Percentiles rank a stretch among this genome's conserved stretches.
Evolutionary conservation across 2,329 filamentous ascomycete genomes (phyloP).

Genomic region (Orbilia javanica): DNA sequence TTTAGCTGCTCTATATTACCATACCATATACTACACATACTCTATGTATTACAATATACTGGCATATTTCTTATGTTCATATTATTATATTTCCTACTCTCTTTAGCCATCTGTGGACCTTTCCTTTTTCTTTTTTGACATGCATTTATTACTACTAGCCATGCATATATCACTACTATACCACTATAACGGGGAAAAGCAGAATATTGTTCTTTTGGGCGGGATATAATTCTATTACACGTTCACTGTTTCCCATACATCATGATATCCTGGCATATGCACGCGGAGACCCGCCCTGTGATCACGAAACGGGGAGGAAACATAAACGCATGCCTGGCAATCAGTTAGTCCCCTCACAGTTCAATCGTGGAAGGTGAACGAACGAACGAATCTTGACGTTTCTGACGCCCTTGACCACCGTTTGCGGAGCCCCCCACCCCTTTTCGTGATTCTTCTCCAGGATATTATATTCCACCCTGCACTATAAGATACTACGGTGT

Average conservation of each 20-base stretch:
- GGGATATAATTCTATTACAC: not conserved
- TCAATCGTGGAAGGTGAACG: not conserved
- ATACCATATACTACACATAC: not conserved
- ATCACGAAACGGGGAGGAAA: not conserved
- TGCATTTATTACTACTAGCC: not conserved
- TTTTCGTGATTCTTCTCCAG: not conserved
- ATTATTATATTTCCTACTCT: constrained; percentile 17
- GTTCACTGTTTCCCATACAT: not conserved
- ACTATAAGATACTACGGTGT: too few relatives aligned
- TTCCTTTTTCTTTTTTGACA: not conserved
- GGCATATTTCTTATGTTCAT: constrained; percentile 38
- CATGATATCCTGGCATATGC: too few relatives aligned
- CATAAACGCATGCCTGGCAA: not conserved
- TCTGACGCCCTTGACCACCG: not conserved
- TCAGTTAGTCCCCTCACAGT: not conserved
- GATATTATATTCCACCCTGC: not conserved
- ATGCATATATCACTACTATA: not conserved
- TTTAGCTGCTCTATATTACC: not conserved
- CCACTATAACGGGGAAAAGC: not conserved
- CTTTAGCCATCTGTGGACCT: not conserved
- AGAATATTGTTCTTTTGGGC: not conserved
- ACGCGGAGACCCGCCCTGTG: not conserved
- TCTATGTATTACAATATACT: constrained; percentile 33
- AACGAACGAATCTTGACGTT: not conserved
- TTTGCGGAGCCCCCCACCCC: not conserved